Evolutionary conservation across 345 rosid genomes (phyloP), one percentile per base, ranked within the genome.

Genomic region (Orychophragmus violaceus): DNA sequence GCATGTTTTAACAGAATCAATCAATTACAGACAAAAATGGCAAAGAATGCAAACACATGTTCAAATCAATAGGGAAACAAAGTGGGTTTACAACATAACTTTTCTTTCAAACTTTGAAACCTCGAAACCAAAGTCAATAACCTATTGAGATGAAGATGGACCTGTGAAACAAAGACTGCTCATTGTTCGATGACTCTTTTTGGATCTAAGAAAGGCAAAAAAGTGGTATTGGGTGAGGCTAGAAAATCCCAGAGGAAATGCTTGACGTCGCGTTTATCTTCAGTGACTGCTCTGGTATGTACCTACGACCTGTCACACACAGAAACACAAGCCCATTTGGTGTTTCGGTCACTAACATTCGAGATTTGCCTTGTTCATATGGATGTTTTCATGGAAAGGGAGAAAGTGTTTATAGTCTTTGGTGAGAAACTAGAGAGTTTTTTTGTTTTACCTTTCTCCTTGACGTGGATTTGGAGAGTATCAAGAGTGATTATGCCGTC

Each of bases 401-500:
- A 39, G 17, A 66, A 6, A 30, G 57, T 39, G 48, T 17, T 23
- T 54, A 10, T 62, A 62, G 39, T 42, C 21, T 44, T 32, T 39
- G 30, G 51, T 33, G 59, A 54, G 28, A 62, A 32, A 70, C 36
- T 19, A 66, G 39, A 14, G 18, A 10, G 32, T n/a, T 16, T 30
- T 19, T 57, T 30, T 29, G 5, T 8, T 17, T 45, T 79, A 95
- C 99, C 99, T 95, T 86, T 95, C 77, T 95, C 99, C 78, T 83
- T 89, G 27, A 82, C 95, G 75, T 84, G 85, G 77, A 95, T 84
- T 75, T 84, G 95, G 65, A 91, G 79, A 7, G 96, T 87, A 58
- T 91, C 91, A 50, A 95, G 84, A 5, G 91, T 87, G 65, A 95
- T 89, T 70, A 87, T 95, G 68, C 99, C 99, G 42, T 91, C 99